Conservation (phyloP, 2,329 filamentous ascomycete species). For the Trichoderma arundinaceum region DNA sequence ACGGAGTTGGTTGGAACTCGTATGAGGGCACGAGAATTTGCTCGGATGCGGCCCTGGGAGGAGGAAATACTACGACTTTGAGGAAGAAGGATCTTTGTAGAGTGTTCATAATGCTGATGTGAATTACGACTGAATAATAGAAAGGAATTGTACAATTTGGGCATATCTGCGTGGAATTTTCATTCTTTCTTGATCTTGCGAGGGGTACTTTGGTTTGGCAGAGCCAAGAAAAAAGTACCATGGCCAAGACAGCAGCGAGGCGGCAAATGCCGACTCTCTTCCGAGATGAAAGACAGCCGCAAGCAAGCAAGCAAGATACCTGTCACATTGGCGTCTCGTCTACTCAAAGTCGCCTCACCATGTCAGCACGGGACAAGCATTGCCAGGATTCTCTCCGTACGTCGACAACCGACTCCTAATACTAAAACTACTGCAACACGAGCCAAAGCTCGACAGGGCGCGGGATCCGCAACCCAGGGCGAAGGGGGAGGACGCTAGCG, state of each 20-base stretch:
- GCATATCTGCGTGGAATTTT: background rate
- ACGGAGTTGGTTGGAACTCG: conserved; percentile 47
- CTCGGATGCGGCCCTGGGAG: conserved; percentile 27
- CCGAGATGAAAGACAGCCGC: background rate
- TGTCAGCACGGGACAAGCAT: conserved; percentile 4
- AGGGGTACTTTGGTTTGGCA: background rate
- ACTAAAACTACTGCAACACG: background rate
- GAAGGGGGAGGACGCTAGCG: background rate
- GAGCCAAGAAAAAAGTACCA: background rate
- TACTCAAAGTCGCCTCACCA: background rate
- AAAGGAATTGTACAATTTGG: conserved; percentile 5
- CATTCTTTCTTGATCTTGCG: background rate
- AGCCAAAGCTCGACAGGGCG: background rate
- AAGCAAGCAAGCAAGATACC: background rate
- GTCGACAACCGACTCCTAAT: background rate
- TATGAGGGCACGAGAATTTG: conserved; percentile 31
- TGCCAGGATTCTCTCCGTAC: background rate
- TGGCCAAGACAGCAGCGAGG: background rate
- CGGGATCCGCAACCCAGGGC: background rate
- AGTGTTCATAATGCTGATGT: conserved; percentile 29
- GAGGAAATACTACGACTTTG: conserved; percentile 20
- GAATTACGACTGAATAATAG: conserved; percentile 29
- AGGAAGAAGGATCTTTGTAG: conserved; percentile 29
- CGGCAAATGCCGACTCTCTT: background rate
- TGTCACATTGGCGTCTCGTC: too few species aligned